Percentiles rank a stretch among this genome's conserved stretches.
Evolutionary conservation across 1,284 basidiomycete genomes (phyloP).

Genomic region (Termitomyces sp.): DNA sequence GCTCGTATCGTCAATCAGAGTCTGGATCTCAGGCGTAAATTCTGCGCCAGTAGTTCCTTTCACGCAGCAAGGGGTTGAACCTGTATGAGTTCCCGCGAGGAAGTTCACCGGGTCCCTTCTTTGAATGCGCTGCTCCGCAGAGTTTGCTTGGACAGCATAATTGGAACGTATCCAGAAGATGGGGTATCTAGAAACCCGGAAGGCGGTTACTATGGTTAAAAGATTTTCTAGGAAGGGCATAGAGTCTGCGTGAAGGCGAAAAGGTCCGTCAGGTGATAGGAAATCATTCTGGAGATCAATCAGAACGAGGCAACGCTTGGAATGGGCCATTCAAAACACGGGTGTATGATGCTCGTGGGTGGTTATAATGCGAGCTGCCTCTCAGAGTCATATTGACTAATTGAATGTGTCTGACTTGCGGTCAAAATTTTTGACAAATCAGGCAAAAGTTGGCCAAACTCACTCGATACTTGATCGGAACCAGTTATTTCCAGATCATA

Average conservation of each 20-base stretch:
- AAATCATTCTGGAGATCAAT: constrained; percentile 26
- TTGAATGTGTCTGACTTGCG: background rate
- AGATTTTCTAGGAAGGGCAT: constrained; percentile 17
- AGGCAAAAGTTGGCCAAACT: background rate
- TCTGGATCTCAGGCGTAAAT: constrained; percentile 15
- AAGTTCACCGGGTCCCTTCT: too few relatives aligned
- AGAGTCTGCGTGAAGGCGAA: constrained; percentile 16
- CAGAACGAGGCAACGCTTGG: constrained; percentile 16
- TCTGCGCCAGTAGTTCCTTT: constrained; percentile 18
- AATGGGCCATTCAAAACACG: background rate
- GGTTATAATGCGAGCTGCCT: too few relatives aligned
- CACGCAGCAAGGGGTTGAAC: constrained; percentile 20
- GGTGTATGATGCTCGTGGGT: background rate
- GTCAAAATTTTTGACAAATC: background rate
- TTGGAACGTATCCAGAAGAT: constrained; percentile 21
- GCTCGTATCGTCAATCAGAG: constrained; percentile 11
- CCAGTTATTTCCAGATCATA: background rate
- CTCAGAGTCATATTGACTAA: background rate
- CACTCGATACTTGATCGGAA: too few relatives aligned
- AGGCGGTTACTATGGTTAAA: constrained; percentile 9
- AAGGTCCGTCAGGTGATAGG: constrained; percentile 18
- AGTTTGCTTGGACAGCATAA: constrained; percentile 10
- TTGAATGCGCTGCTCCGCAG: constrained; percentile 3
- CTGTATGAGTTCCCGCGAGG: constrained; percentile 21
- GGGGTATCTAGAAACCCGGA: constrained; percentile 11